Conservation (phyloP, 2,329 filamentous ascomycete species). For the Colletotrichum cuscutae region DNA sequence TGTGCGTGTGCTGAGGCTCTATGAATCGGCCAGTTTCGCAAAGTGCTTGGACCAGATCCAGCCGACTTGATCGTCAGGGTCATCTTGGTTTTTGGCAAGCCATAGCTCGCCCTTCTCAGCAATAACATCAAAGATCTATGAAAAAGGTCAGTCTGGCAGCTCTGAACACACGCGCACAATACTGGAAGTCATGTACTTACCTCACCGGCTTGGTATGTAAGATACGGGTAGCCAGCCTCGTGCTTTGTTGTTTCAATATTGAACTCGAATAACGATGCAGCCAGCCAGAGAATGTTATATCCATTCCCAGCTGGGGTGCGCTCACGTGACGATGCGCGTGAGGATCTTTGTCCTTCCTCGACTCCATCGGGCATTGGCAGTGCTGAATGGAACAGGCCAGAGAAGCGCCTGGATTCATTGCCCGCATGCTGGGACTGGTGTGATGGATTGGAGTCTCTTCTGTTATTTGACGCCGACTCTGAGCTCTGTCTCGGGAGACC, state of each 20-base stretch:
- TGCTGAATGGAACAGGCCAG: slow-evolving; percentile 86
- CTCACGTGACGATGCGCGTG: slow-evolving; percentile 70
- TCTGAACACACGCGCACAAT: slow-evolving; percentile 9
- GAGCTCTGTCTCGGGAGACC: slow-evolving; percentile 61
- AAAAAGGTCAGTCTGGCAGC: slow-evolving; percentile 12
- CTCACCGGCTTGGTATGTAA: slow-evolving; percentile 95
- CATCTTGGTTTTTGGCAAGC: slow-evolving; percentile 97
- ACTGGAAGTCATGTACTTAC: slow-evolving; percentile 53
- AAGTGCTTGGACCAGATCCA: slow-evolving; percentile 99
- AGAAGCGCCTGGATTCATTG: slow-evolving; percentile 67
- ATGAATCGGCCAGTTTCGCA: slow-evolving; percentile 70
- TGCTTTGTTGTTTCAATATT: slow-evolving; percentile 93
- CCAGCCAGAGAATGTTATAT: slow-evolving; percentile 86
- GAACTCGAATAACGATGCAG: slow-evolving; percentile 95
- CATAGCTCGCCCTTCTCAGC: slow-evolving; percentile 97
- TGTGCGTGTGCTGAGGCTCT: slow-evolving; percentile 29
- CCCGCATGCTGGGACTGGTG: slow-evolving; percentile 60
- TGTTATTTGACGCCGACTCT: slow-evolving; percentile 57
- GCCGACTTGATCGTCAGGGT: slow-evolving; percentile 79
- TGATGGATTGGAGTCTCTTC: slow-evolving; percentile 66
- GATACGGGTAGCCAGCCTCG: slow-evolving; percentile 94
- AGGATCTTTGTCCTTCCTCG: slow-evolving; percentile 63
- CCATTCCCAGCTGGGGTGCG: slow-evolving; percentile 62
- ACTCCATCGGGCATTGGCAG: slow-evolving; percentile 80
- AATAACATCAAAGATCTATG: slow-evolving; percentile 86